Evolutionary conservation across 169 alveolate species (phyloP).

Genomic region (Plasmodium coatneyi): DNA sequence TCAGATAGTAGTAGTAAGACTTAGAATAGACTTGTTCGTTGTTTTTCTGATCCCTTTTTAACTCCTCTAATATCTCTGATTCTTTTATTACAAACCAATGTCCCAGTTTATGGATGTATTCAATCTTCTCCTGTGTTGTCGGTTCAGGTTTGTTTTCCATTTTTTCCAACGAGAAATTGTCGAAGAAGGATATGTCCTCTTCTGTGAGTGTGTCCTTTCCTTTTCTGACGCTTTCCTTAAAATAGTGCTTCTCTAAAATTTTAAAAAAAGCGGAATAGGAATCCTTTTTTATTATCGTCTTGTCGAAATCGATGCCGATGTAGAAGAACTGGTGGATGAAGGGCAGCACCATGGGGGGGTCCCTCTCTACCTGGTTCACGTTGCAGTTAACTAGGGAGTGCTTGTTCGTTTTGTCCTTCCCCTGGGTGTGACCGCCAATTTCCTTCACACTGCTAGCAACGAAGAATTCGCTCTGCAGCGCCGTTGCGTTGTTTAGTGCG

Average conservation of each 20-base stretch:
- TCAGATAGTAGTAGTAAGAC: slow-evolving; percentile 42
- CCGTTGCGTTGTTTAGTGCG: slow-evolving; percentile 3
- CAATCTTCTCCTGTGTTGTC: slow-evolving; percentile 13
- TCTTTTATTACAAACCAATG: slow-evolving; percentile 29
- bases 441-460: not conserved
- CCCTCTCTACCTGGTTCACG: not conserved
- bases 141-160: slow-evolving; percentile 3
- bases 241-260: not conserved
- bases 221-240: not conserved
- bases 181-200: slow-evolving; percentile 34
- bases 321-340: slow-evolving; percentile 38
- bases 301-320: slow-evolving; percentile 64
- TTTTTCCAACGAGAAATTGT: slow-evolving; percentile 3
- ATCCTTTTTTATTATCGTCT: slow-evolving; percentile 48
- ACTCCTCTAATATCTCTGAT: not conserved
- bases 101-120: not conserved
- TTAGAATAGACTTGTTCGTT: not conserved
- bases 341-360: not conserved
- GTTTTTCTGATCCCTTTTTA: not conserved
- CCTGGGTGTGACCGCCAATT: not conserved
- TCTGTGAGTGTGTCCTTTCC: not conserved
- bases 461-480: slow-evolving; percentile 9
- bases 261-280: slow-evolving; percentile 30
- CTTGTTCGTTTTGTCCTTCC: not conserved
- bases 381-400: not conserved